A percentile compares a stretch with the other conserved stretches of the same genome.
Conservation (phyloP, 2,329 filamentous ascomycete species). For the Alternaria arbusti region DNA sequence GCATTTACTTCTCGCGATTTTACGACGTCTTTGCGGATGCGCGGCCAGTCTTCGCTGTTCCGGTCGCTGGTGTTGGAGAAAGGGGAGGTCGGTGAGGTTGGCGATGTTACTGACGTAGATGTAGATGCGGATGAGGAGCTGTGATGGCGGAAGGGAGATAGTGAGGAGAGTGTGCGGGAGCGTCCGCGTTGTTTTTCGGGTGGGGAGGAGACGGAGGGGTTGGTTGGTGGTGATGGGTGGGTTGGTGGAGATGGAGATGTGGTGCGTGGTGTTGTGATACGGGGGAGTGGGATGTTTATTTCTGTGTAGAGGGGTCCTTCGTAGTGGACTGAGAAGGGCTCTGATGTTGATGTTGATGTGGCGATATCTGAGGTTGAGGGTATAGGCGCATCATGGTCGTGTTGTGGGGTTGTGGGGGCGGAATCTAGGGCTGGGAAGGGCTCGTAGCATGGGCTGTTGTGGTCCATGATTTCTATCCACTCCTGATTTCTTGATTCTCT, state of each 20-base stretch:
- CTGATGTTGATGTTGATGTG: background rate
- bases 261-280: conserved; percentile 17
- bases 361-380: background rate
- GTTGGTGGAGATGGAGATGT: background rate
- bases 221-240: background rate
- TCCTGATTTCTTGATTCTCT: background rate
- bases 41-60: conserved; percentile 24
- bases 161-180: conserved; percentile 31
- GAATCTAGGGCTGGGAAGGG: conserved; percentile 1
- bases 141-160: conserved; percentile 33
- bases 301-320: conserved; percentile 42
- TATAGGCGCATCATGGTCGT: background rate
- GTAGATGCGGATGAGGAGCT: conserved; percentile 23
- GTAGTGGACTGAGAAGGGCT: conserved; percentile 3
- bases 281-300: conserved; percentile 42
- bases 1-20: conserved; percentile 29
- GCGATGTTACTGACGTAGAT: conserved; percentile 4
- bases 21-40: conserved; percentile 27
- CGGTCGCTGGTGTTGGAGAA: background rate
- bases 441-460: background rate
- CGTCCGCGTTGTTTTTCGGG: conserved; percentile 14
- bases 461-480: background rate
- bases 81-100: background rate
- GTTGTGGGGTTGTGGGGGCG: conserved; percentile 2
- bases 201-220: background rate